Conservation (phyloP, 108 stramenopile genomes). For the Chaetoceros muelleri region DNA sequence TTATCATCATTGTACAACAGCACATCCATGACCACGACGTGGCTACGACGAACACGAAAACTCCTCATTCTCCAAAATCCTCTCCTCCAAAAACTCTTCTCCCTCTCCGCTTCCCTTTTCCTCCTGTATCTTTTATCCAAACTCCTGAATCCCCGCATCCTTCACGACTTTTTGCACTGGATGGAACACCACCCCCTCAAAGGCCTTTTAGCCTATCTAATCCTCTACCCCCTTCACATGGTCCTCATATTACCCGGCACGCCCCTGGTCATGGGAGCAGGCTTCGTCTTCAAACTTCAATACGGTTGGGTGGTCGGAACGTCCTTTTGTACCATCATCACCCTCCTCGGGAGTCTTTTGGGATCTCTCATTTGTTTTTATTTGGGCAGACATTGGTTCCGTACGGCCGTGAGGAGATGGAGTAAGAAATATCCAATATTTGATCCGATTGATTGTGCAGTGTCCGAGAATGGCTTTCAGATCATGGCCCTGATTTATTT, state of each 20-base stretch:
- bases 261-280: constrained; percentile 48
- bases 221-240: constrained; percentile 16
- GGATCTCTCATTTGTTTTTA: constrained; percentile 65
- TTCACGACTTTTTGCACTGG: constrained; percentile 24
- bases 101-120: not conserved
- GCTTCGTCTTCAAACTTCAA: constrained; percentile 67
- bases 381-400: constrained; percentile 65
- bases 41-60: no score
- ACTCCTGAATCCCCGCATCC: not conserved
- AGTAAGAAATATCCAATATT: constrained; percentile 75
- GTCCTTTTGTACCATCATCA: constrained; percentile 42
- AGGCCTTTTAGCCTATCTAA: constrained; percentile 21
- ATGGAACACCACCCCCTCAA: constrained; percentile 18
- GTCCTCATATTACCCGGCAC: constrained; percentile 24
- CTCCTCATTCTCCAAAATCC: not conserved
- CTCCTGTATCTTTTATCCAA: not conserved
- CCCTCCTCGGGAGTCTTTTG: constrained; percentile 44
- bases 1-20: no score
- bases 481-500: constrained; percentile 80
- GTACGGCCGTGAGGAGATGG: constrained; percentile 65
- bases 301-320: constrained; percentile 71
- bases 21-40: no score
- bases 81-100: not conserved
- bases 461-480: constrained; percentile 59
- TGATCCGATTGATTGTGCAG: constrained; percentile 76